A percentile compares a stretch with the other conserved stretches of the same genome.
Conservation (phyloP, 1,284 basidiomycete species). For the Austroboletus rostrupii region DNA sequence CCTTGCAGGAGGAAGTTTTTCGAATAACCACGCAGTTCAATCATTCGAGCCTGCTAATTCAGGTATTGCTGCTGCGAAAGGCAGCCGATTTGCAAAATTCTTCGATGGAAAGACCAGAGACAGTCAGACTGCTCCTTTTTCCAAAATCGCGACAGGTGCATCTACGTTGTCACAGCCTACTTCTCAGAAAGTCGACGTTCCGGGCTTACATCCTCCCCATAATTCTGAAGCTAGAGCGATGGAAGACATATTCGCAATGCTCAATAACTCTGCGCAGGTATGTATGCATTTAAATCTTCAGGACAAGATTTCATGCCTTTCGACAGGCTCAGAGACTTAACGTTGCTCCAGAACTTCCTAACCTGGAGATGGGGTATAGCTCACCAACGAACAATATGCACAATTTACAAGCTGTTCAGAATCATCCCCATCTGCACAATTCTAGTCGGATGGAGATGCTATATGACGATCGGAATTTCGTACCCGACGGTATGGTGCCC, state of each 20-base stretch:
- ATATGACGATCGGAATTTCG: constrained; percentile 74
- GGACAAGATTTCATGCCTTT: constrained; percentile 3
- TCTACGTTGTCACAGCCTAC: constrained; percentile 42
- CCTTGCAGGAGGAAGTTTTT: constrained; percentile 15
- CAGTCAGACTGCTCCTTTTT: constrained; percentile 24
- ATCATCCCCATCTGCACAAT: constrained; percentile 38
- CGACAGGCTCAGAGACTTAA: constrained; percentile 28
- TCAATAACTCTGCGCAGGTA: constrained; percentile 32
- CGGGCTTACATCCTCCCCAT: constrained; percentile 33
- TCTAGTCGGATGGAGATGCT: constrained; percentile 56
- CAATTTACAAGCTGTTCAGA: constrained; percentile 40
- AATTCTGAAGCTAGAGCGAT: constrained; percentile 54
- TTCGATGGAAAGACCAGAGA: constrained; percentile 71
- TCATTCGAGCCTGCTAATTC: constrained; percentile 31
- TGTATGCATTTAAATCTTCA: constrained; percentile 2
- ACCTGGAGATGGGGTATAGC: constrained; percentile 24
- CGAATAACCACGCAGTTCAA: constrained; percentile 20
- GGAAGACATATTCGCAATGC: constrained; percentile 66
- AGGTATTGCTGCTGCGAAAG: constrained; percentile 52
- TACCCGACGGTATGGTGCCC: constrained; percentile 80
- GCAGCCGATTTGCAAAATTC: constrained; percentile 79
- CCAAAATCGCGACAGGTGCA: constrained; percentile 39
- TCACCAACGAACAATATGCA: constrained; percentile 23
- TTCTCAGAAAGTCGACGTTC: constrained; percentile 46
- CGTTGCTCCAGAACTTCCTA: constrained; percentile 20